phyloP scores from a whole-genome alignment of 345 rosid species.

The Rubroshorea leprosula region DNA sequence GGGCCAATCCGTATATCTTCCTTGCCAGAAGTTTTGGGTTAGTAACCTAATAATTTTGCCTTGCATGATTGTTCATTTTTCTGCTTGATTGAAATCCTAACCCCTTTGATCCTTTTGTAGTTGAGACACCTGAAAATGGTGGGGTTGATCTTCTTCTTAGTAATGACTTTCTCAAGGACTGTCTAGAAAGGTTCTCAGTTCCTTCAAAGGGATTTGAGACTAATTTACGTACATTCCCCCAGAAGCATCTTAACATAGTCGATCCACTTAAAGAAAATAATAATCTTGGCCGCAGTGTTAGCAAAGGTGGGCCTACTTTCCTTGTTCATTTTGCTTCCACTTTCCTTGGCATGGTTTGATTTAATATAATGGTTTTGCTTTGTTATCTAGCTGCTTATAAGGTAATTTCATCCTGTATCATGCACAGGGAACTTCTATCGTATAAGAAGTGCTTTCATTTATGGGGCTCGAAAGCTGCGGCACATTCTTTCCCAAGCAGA shows the following conservation, averaged over 20 bases:
- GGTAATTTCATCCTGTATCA: slow-evolving; percentile 9
- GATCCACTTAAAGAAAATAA: slow-evolving; percentile 82
- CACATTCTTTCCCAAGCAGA: slow-evolving; percentile 48
- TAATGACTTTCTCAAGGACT: slow-evolving; percentile 58
- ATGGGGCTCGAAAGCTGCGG: slow-evolving; percentile 86
- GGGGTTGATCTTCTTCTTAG: slow-evolving; percentile 54
- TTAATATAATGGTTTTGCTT: not conserved
- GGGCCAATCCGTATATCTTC: slow-evolving; percentile 67
- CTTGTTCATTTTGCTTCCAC: too few species aligned
- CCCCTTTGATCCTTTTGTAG: slow-evolving; percentile 27
- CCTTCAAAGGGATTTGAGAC: slow-evolving; percentile 58
- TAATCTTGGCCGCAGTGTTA: slow-evolving; percentile 96
- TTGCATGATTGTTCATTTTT: not conserved
- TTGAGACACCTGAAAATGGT: slow-evolving; percentile 50
- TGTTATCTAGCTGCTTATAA: not conserved
- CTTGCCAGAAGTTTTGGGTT: slow-evolving; percentile 65
- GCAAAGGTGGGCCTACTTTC: slow-evolving; percentile 51
- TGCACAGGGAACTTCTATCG: slow-evolving; percentile 69
- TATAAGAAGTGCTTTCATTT: slow-evolving; percentile 81
- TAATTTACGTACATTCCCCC: slow-evolving; percentile 46
- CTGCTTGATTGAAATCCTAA: slow-evolving; percentile 7
- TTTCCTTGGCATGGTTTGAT: not conserved
- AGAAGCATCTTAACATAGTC: slow-evolving; percentile 74
- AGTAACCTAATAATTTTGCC: slow-evolving; percentile 16
- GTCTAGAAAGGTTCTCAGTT: slow-evolving; percentile 47